Base-by-base conservation (phyloP, 768 basidiomycete genomes). In the Lyophyllum decastes region DNA sequence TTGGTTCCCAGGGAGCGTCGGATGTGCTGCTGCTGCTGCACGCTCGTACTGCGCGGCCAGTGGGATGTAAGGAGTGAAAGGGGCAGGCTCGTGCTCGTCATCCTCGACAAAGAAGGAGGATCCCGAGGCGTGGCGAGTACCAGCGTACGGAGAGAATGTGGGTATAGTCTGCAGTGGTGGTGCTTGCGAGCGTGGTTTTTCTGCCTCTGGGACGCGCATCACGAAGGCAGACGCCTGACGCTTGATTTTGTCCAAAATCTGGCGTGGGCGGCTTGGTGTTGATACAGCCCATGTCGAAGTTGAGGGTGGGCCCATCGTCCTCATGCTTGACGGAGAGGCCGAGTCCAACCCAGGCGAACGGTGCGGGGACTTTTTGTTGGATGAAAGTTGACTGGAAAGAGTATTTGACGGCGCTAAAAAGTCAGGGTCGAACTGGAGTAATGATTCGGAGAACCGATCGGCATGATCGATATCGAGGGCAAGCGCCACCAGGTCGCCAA, bases 401-500 rank as follows among this genome's bases (percentile, higher is more conserved):
- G 34, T 41, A 33, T 55, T 40, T 50, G 61, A 33, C 24, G 47
- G 22, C 41, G 54, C n/a, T 27, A 55, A 55, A 9, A 54, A 27
- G 33, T 54, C 64, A 61, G 64, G 62, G 63, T 59, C 61, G 34
- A 57, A 49, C n/a, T 54, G 55, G 49, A 64, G 35, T 38, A 61
- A 61, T 57, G 61, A 52, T 59, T 66, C 60, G 22, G 61, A 55
- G 46, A 66, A 61, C 7, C 54, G 58, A 59, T 63, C 66, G 33
- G 57, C 25, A 41, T 40, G 50, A 49, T 56, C 48, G 4, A 52
- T 54, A 33, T 63, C 47, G 8, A 66, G 54, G 33, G 64, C 64
- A 22, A 61, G 52, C 56, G 66, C 63, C 55, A 66, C 66, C 8
- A 66, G 64, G 34, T 61, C 52, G 38, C 58, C 56, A 49, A 66